phyloP scores from a whole-genome alignment of 148 eudicot species.

The Spergularia marina region DNA sequence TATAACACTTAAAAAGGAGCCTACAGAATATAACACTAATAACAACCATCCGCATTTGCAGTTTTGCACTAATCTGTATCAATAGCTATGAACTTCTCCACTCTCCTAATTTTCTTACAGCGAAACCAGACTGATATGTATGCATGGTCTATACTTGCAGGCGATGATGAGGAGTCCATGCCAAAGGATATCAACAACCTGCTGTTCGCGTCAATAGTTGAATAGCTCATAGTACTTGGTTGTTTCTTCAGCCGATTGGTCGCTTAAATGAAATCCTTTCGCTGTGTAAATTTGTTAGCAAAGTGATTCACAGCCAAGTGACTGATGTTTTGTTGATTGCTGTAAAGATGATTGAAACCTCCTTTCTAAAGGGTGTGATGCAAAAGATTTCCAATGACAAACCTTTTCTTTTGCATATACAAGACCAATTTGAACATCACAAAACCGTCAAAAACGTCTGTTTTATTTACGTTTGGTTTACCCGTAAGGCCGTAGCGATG shows the following conservation, averaged over 20 bases:
- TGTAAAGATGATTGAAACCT: background rate
- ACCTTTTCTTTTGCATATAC: no score
- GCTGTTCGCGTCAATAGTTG: slow-evolving; percentile 71
- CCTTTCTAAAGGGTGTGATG: no score
- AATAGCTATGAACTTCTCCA: background rate
- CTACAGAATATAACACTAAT: background rate
- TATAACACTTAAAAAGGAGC: background rate
- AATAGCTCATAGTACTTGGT: slow-evolving; percentile 50
- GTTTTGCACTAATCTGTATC: background rate
- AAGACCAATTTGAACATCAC: no score
- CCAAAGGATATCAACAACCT: slow-evolving; percentile 68
- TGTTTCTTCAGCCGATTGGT: background rate
- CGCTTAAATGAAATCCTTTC: background rate
- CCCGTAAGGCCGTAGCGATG: no score
- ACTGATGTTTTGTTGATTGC: background rate
- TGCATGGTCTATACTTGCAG: slow-evolving; percentile 31
- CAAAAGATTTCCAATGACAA: no score
- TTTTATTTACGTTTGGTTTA: no score
- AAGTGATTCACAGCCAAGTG: background rate
- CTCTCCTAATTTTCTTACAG: no score
- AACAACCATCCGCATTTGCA: background rate
- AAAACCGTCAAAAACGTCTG: no score
- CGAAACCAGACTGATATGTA: background rate
- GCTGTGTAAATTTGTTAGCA: background rate
- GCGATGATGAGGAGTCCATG: slow-evolving; percentile 37